These are phyloP conservation scores for Phialophora expanda DNA, from an alignment of 2,329 filamentous ascomycete genomes.

Conservation along the genomic window DNA sequence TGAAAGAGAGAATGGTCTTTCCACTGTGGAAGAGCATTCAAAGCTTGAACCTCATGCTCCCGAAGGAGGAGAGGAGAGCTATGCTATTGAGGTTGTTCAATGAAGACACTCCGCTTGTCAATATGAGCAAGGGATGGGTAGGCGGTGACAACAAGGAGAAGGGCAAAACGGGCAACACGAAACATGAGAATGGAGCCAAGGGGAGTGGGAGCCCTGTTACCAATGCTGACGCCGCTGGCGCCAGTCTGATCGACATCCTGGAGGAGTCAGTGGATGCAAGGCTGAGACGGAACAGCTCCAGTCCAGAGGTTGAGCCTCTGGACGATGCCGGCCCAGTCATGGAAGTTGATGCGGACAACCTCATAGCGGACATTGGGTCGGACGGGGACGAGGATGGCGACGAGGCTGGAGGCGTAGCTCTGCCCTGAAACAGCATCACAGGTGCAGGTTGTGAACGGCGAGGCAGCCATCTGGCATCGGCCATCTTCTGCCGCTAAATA, in stretches of 20 bases:
- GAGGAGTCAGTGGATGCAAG: constrained; percentile 4
- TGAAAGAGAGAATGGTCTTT: constrained; percentile 80
- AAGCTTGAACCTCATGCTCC: constrained; percentile 94
- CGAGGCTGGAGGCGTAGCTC: constrained; percentile 1
- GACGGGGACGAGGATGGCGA: not conserved
- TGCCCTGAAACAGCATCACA: not conserved
- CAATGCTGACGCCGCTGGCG: not conserved
- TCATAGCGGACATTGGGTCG: not conserved
- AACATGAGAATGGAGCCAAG: not conserved
- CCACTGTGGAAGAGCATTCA: constrained; percentile 93
- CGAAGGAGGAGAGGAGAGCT: constrained; percentile 91
- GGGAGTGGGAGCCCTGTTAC: not conserved
- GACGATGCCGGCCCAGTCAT: not conserved
- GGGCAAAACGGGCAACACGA: not conserved
- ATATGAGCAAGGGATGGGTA: constrained; percentile 50
- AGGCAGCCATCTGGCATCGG: not conserved
- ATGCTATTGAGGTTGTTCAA: constrained; percentile 93
- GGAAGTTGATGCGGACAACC: constrained; percentile 11
- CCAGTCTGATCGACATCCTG: constrained; percentile 3
- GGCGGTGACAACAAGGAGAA: constrained; percentile 5
- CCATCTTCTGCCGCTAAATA: not conserved
- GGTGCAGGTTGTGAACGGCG: not conserved
- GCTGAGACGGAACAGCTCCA: constrained; percentile 8
- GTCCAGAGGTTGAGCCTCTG: constrained; percentile 6
- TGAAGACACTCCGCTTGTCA: constrained; percentile 82